Evolutionary conservation across 176 grass and related monocot genomes (phyloP).

Genomic region (Oropetium thomaeum): DNA sequence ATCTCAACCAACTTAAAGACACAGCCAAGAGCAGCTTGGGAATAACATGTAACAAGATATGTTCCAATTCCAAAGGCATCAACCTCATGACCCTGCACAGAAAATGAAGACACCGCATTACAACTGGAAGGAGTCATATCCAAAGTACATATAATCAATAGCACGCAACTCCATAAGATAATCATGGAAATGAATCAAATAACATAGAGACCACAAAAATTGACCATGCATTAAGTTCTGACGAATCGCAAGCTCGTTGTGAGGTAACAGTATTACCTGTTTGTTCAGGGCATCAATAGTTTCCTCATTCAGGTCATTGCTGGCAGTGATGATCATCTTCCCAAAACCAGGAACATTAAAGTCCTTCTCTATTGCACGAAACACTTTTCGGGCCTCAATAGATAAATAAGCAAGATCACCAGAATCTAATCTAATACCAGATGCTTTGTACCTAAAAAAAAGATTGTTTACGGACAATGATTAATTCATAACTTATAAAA

Average conservation of each 20-base stretch:
- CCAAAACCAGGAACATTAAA: constrained; percentile 67
- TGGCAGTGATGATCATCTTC: constrained; percentile 84
- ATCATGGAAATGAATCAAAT: constrained; percentile 2
- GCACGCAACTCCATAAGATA: not conserved
- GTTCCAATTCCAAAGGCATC: constrained; percentile 98
- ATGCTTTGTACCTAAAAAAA: constrained; percentile 80
- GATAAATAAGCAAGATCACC: constrained; percentile 97
- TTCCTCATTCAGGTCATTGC: constrained; percentile 98
- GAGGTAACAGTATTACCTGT: constrained; percentile 52
- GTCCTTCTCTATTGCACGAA: constrained; percentile 66
- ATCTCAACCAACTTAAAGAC: constrained; percentile 99
- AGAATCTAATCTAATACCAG: constrained; percentile 97
- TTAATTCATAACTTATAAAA: constrained; percentile 10
- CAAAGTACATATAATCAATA: not conserved
- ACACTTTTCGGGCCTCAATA: constrained; percentile 78
- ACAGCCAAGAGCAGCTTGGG: constrained; percentile 97
- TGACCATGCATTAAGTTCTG: not conserved
- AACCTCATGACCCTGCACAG: constrained; percentile 88
- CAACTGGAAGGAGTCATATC: constrained; percentile 9
- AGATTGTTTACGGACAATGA: constrained; percentile 12
- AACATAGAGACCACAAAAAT: constrained; percentile 13
- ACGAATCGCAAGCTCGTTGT: not conserved
- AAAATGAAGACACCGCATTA: constrained; percentile 15
- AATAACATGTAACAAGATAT: constrained; percentile 94
- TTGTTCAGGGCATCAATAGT: constrained; percentile 98